Evolutionary conservation across 345 rosid genomes (phyloP).

Genomic region (Sisymbrium irio): DNA sequence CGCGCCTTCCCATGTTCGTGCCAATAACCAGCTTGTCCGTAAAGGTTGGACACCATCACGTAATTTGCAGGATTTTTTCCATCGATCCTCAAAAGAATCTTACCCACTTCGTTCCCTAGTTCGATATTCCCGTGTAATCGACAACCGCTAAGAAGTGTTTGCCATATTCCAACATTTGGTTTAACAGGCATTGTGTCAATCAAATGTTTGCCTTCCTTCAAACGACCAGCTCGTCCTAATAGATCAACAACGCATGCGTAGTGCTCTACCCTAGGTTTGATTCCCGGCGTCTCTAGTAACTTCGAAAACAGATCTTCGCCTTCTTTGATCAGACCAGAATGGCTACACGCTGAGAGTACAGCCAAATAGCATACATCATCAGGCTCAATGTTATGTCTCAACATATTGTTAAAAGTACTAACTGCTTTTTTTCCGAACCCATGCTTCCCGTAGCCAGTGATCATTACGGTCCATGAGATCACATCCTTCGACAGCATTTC

Average conservation of each 20-base stretch:
- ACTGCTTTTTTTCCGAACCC: conserved; percentile 73
- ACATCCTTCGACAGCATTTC: conserved; percentile 62
- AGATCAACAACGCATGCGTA: conserved; percentile 87
- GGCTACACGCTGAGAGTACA: conserved; percentile 80
- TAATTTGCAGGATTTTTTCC: conserved; percentile 65
- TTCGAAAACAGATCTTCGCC: conserved; percentile 59
- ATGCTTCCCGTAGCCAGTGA: conserved; percentile 89
- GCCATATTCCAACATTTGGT: conserved; percentile 79
- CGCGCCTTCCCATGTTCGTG: conserved; percentile 57
- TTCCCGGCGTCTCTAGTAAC: conserved; percentile 38
- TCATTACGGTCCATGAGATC: conserved; percentile 89
- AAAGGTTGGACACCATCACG: conserved; percentile 80
- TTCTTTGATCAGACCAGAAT: conserved; percentile 69
- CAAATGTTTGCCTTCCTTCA: conserved; percentile 67
- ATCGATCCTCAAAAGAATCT: conserved; percentile 56
- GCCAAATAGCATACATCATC: conserved; percentile 82
- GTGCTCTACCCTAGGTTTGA: conserved; percentile 69
- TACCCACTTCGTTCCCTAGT: conserved; percentile 64
- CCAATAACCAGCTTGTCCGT: conserved; percentile 74
- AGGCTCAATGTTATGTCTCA: conserved; percentile 48
- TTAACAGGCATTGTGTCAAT: conserved; percentile 64
- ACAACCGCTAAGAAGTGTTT: conserved; percentile 85
- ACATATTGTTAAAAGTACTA: conserved; percentile 53
- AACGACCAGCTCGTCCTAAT: conserved; percentile 70
- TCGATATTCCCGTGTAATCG: conserved; percentile 64